Conservation (phyloP, 805 yeast species). For the Schwanniomyces polymorphus region DNA sequence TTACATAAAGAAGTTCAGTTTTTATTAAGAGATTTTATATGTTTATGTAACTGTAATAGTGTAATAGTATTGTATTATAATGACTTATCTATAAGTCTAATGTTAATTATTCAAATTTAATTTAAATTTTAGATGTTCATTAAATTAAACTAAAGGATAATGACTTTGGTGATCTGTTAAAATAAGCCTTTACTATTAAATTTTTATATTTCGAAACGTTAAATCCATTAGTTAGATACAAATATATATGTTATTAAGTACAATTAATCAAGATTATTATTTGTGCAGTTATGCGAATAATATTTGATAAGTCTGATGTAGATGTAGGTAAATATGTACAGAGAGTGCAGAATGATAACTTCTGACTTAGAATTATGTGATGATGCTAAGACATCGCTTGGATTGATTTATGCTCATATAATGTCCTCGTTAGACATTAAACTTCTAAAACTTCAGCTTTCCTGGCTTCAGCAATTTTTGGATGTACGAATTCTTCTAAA, state of each 20-base stretch:
- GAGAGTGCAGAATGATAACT: not conserved
- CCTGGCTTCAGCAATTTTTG: slow-evolving; percentile 18
- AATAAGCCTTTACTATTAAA: not conserved
- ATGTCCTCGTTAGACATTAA: not conserved
- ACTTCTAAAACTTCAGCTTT: slow-evolving; percentile 12
- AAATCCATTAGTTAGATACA: not conserved
- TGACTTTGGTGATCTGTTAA: too few species aligned
- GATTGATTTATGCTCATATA: not conserved
- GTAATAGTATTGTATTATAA: not conserved
- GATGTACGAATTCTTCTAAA: slow-evolving; percentile 37
- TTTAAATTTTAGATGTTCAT: too few species aligned
- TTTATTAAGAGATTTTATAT: too few species aligned
- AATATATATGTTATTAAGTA: not conserved
- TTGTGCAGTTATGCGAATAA: not conserved
- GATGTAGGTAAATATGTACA: not conserved
- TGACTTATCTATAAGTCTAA: too few species aligned
- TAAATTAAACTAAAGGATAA: too few species aligned
- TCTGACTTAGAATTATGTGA: not conserved
- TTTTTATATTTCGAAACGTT: not conserved
- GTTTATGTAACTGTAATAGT: not conserved
- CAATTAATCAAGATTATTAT: not conserved
- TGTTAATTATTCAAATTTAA: too few species aligned
- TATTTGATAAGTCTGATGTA: not conserved
- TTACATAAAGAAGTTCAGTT: not conserved
- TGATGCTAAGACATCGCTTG: not conserved